Conservation (phyloP, 495 filamentous ascomycete species). For the Clavariopsis aquatica region DNA sequence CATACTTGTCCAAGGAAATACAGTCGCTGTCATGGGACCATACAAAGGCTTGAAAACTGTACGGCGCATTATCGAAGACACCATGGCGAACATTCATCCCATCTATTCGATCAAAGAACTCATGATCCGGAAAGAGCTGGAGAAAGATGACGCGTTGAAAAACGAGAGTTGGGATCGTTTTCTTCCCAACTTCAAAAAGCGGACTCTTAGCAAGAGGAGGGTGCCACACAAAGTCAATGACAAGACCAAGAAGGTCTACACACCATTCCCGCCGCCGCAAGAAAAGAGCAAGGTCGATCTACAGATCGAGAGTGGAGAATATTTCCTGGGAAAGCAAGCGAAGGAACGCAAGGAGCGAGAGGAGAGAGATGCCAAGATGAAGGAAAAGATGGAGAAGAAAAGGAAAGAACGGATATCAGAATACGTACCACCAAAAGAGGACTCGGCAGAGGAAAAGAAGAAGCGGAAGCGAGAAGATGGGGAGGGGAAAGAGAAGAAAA, state of each 20-base stretch:
- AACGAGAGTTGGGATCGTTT: conserved; percentile 95
- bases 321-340: conserved; percentile 88
- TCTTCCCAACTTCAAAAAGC: conserved; percentile 96
- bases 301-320: conserved; percentile 97
- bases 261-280: conserved; percentile 68
- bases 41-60: conserved; percentile 94
- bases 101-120: conserved; percentile 97
- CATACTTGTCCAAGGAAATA: conserved; percentile 96
- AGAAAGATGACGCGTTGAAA: conserved; percentile 85
- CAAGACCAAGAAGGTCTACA: conserved; percentile 92
- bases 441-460: conserved; percentile 49
- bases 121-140: conserved; percentile 99
- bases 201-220: conserved; percentile 80
- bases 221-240: conserved; percentile 84
- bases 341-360: conserved; percentile 81
- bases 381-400: conserved; percentile 84
- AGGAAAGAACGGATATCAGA: conserved; percentile 79
- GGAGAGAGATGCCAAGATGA: conserved; percentile 76
- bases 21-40: conserved; percentile 84
- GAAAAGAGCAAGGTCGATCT: conserved; percentile 97
- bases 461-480: conserved; percentile 61
- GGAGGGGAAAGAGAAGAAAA: conserved; percentile 48
- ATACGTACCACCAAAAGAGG: conserved; percentile 81
- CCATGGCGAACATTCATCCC: conserved; percentile 83
- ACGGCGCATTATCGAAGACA: conserved; percentile 85